A percentile compares a stretch with the other conserved stretches of the same genome.
Evolutionary conservation across 345 rosid genomes (phyloP).

Genomic region (Populus euphratica): DNA sequence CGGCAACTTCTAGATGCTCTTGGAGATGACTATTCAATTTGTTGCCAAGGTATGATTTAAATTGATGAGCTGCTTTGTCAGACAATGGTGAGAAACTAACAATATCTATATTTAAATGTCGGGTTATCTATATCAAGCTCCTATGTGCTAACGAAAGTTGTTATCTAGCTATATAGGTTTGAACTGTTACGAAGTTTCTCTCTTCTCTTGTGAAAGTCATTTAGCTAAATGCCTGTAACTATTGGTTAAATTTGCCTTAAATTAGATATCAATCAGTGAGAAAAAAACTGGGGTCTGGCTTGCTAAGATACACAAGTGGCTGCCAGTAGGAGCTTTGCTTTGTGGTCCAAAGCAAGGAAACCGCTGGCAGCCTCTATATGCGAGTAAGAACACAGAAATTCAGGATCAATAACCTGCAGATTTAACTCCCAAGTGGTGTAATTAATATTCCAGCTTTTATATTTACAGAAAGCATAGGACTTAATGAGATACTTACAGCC

Average conservation of each 20-base stretch:
- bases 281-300: no score
- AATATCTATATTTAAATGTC: no score
- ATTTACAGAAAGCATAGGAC: background rate
- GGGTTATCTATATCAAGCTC: no score
- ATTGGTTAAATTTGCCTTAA: no score
- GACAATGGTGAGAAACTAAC: background rate
- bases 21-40: constrained; percentile 67
- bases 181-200: no score
- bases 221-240: no score
- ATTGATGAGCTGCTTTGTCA: background rate
- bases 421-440: background rate
- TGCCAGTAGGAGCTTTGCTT: no score
- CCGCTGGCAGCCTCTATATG: background rate
- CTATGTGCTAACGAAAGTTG: no score
- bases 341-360: background rate
- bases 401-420: background rate
- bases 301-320: no score
- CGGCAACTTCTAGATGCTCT: constrained; percentile 68
- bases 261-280: no score
- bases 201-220: no score
- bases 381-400: background rate
- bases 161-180: no score
- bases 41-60: constrained; percentile 63
- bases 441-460: background rate
- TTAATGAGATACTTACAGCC: background rate